These are phyloP conservation scores for Vanrija humicola DNA, from an alignment of 1,284 basidiomycete species.

Conservation along the genomic window DNA sequence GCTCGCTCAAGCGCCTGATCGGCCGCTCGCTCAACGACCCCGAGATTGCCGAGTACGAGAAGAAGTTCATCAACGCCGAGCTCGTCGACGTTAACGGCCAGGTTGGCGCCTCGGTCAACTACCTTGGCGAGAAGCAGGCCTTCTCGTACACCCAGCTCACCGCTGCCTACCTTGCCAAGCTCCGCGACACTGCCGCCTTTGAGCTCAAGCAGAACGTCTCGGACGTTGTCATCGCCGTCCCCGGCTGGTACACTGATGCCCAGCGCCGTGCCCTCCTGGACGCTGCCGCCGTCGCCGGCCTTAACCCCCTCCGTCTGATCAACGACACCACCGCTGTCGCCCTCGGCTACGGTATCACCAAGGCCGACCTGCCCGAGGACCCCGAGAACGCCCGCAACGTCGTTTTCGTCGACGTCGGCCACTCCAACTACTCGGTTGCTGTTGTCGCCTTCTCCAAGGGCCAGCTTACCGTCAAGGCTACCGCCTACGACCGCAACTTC, in stretches of 20 bases:
- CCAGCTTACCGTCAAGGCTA: conserved; percentile 74
- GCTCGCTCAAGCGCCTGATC: conserved; percentile 80
- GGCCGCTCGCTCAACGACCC: conserved; percentile 71
- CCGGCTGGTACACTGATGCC: conserved; percentile 88
- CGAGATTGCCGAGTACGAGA: conserved; percentile 74
- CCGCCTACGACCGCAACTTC: conserved; percentile 83
- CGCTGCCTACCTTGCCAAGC: conserved; percentile 78
- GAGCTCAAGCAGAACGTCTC: conserved; percentile 81
- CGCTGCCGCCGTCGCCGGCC: conserved; percentile 78
- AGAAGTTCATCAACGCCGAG: conserved; percentile 80
- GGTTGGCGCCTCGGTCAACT: conserved; percentile 79
- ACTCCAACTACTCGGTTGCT: conserved; percentile 77
- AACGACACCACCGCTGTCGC: conserved; percentile 91
- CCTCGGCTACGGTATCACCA: conserved; percentile 94
- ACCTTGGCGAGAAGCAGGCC: conserved; percentile 69
- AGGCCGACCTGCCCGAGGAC: conserved; percentile 78
- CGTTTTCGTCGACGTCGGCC: conserved; percentile 87
- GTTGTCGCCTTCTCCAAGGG: conserved; percentile 90
- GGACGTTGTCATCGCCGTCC: conserved; percentile 88
- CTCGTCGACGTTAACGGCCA: conserved; percentile 76
- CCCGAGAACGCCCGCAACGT: conserved; percentile 76
- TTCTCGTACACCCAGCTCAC: conserved; percentile 84
- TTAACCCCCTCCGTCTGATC: conserved; percentile 86
- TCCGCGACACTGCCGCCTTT: conserved; percentile 73
- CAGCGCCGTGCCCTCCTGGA: conserved; percentile 84